Percentiles rank a stretch among this genome's conserved stretches.
These are phyloP conservation scores for Lactarius vividus DNA, from an alignment of 768 basidiomycete species.

Conservation along the genomic window DNA sequence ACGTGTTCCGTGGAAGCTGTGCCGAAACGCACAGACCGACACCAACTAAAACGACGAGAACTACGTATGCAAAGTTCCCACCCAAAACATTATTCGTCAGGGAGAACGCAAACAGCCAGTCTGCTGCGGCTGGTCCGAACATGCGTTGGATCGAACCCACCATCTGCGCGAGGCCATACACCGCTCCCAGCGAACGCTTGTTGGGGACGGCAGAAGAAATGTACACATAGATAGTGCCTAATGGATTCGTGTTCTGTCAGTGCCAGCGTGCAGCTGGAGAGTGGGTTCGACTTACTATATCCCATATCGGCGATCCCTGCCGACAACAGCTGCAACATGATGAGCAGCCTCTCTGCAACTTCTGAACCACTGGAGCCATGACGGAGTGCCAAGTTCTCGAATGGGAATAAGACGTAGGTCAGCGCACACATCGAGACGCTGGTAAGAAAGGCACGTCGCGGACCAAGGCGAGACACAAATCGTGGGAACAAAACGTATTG, in stretches of 20 bases:
- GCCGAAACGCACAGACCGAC: not conserved
- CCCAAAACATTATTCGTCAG: conserved; percentile 35
- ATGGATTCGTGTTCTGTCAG: not conserved
- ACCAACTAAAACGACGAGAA: not conserved
- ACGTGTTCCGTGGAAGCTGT: not conserved
- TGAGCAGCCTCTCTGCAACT: not conserved
- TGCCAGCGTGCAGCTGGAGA: not conserved
- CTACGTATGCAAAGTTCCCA: not conserved
- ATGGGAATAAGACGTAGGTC: conserved; percentile 33
- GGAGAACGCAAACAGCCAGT: conserved; percentile 65
- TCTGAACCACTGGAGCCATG: not conserved
- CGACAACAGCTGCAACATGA: not conserved
- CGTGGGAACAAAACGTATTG: conserved; percentile 40
- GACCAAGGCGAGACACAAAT: conserved; percentile 37
- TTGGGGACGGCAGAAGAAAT: conserved; percentile 63
- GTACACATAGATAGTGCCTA: conserved; percentile 67
- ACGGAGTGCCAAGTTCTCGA: conserved; percentile 5
- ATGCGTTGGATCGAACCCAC: conserved; percentile 38
- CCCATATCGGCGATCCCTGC: not conserved
- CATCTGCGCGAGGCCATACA: conserved; percentile 51
- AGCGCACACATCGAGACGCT: conserved; percentile 30
- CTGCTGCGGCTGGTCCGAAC: conserved; percentile 53
- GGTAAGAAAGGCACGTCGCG: conserved; percentile 34
- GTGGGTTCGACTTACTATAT: not conserved
- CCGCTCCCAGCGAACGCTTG: conserved; percentile 59